Base-by-base conservation (phyloP, 2,329 filamentous ascomycete species). In the Teratosphaeria zuluensis region DNA sequence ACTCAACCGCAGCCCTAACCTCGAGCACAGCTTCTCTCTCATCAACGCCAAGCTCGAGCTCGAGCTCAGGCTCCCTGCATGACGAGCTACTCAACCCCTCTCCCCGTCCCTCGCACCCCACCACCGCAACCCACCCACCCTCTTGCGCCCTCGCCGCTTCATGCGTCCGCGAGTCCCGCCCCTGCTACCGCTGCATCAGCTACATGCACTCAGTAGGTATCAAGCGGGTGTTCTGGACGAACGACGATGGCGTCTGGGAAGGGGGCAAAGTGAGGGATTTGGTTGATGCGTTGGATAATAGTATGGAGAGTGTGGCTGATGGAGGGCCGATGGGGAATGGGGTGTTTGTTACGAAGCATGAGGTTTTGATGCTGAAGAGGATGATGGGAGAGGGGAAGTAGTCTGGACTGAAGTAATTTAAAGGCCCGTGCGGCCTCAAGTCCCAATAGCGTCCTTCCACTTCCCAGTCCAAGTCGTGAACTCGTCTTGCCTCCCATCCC, bases 391-490 rank as follows among this genome's bases (percentile, higher is more conserved):
- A 59, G 14, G 31, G 16, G 21, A n/a, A 32, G 12, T 28, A 28
- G 24, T 28, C 24, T 28, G 24, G 24, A n/a, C n/a, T n/a, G n/a
- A n/a, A 31, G 30, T 30, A 30, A 53, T 42, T 21, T 24, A 14
- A 35, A 5, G 14, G 42, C 4, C 16, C 14, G 30, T 42, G 38
- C 11, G 24, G 33, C 33, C 7, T 38, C 28, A 59, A 68, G 63
- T 68, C 46, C 64, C 62, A 51, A 73, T 63, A 6, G 69, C 68
- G n/a, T 69, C 68, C 38, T 68, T 60, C 80, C 81, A 84, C 55
- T 80, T 83, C 54, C 76, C 77, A n/a, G 81, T 84, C 91, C 91
- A 95, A 16, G 81, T 77, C 0, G 85, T 87, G 68, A 95, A 95
- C 66, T 87, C 89, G 67, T 96, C 91, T 19, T 82, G 78, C 53